Evolutionary conservation across 2,329 filamentous ascomycete genomes (phyloP).

Genomic region (Diaporthe ampelina): DNA sequence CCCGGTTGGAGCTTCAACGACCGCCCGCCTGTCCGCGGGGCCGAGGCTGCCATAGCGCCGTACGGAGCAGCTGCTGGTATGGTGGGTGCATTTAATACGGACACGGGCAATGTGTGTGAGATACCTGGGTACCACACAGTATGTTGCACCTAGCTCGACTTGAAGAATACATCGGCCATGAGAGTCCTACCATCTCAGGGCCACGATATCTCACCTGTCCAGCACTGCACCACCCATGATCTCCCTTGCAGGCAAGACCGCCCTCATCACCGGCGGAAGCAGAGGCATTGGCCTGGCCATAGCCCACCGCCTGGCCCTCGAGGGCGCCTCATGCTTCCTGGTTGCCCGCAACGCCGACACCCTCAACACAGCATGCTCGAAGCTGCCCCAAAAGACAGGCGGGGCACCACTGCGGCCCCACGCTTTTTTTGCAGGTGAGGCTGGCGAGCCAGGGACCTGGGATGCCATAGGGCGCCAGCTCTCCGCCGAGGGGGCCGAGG

Average conservation of each 20-base stretch:
- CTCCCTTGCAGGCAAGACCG: slow-evolving; percentile 62
- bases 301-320: slow-evolving; percentile 73
- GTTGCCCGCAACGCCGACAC: slow-evolving; percentile 68
- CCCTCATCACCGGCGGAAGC: slow-evolving; percentile 78
- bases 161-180: not conserved
- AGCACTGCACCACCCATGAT: slow-evolving; percentile 47
- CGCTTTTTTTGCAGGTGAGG: slow-evolving; percentile 44
- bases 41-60: not conserved
- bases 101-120: too few relatives aligned
- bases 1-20: slow-evolving; percentile 17
- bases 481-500: not conserved
- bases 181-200: slow-evolving; percentile 32
- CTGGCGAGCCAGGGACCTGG: slow-evolving; percentile 44
- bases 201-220: not conserved
- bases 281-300: slow-evolving; percentile 79
- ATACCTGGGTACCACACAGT: too few relatives aligned
- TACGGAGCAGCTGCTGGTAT: not conserved
- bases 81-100: too few relatives aligned
- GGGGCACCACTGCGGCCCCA: slow-evolving; percentile 1
- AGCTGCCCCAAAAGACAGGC: slow-evolving; percentile 39
- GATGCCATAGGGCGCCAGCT: slow-evolving; percentile 30
- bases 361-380: slow-evolving; percentile 54
- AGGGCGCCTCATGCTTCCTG: slow-evolving; percentile 72
- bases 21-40: not conserved
- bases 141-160: too few relatives aligned